A percentile compares a stretch with the other conserved stretches of the same genome.
Evolutionary conservation across 2,329 filamentous ascomycete species (phyloP).

Genomic region (Fusarium nanum): DNA sequence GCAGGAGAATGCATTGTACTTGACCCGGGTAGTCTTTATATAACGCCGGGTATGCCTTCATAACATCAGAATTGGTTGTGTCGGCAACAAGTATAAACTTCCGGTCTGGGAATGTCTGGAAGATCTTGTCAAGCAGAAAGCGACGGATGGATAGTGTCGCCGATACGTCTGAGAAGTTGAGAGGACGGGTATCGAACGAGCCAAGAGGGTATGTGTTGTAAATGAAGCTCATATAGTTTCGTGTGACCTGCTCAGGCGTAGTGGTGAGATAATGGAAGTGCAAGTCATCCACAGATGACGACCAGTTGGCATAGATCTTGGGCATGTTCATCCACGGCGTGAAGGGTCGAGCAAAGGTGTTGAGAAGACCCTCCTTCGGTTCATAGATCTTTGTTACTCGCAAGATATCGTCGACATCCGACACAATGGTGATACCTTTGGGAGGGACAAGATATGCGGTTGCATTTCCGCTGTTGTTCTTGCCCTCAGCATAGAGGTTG

Average conservation of each 20-base stretch:
- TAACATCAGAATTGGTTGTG: slow-evolving; percentile 80
- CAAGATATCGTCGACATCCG: slow-evolving; percentile 83
- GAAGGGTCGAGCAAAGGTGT: slow-evolving; percentile 79
- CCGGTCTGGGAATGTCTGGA: slow-evolving; percentile 78
- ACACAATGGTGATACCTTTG: slow-evolving; percentile 76
- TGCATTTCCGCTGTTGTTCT: slow-evolving; percentile 72
- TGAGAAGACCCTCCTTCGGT: slow-evolving; percentile 78
- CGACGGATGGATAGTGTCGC: slow-evolving; percentile 78
- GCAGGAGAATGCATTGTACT: slow-evolving; percentile 81
- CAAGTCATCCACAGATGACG: slow-evolving; percentile 70
- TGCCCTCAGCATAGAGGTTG: slow-evolving; percentile 74
- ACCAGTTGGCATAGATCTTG: slow-evolving; percentile 81
- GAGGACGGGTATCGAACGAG: slow-evolving; percentile 80
- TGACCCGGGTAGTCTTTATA: slow-evolving; percentile 75
- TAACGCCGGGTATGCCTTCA: slow-evolving; percentile 72
- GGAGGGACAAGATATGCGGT: slow-evolving; percentile 81
- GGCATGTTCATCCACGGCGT: slow-evolving; percentile 84
- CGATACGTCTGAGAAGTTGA: slow-evolving; percentile 82
- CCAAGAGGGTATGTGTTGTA: slow-evolving; percentile 82
- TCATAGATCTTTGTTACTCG: slow-evolving; percentile 85
- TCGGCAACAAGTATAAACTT: slow-evolving; percentile 83
- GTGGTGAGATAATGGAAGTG: slow-evolving; percentile 89
- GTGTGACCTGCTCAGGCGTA: slow-evolving; percentile 80
- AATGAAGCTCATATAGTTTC: slow-evolving; percentile 84
- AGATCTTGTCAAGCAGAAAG: slow-evolving; percentile 76